These are phyloP conservation scores for Penicillium soppii DNA, from an alignment of 495 filamentous ascomycete genomes.

Conservation along the genomic window DNA sequence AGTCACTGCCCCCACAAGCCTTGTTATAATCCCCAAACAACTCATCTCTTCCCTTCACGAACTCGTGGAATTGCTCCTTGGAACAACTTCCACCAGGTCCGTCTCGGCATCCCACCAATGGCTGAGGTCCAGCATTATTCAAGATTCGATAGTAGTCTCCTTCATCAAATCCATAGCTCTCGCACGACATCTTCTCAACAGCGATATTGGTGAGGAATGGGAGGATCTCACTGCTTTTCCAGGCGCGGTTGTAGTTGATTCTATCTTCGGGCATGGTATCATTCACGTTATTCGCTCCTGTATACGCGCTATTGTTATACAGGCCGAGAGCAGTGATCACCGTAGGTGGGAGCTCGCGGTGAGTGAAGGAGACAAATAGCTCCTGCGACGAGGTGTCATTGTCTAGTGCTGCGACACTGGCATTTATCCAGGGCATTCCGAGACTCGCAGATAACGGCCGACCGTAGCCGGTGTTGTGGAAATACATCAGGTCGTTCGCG, in stretches of 20 bases:
- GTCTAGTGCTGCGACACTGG: constrained; percentile 7
- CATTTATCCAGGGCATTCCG: constrained; percentile 19
- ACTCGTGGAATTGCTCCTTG: constrained; percentile 6
- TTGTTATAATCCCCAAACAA: constrained; percentile 14
- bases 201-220: constrained; percentile 19
- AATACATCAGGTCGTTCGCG: constrained; percentile 23
- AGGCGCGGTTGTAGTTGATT: constrained; percentile 19
- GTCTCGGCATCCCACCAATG: constrained; percentile 19
- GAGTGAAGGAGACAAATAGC: constrained; percentile 21
- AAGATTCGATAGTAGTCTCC: constrained; percentile 22
- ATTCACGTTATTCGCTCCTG: constrained; percentile 10
- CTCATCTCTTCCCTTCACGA: constrained; percentile 6
- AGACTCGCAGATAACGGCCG: constrained; percentile 11
- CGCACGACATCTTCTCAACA: constrained; percentile 19
- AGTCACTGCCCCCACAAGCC: constrained; percentile 8
- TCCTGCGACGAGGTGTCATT: constrained; percentile 8
- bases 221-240: constrained; percentile 19
- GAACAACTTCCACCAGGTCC: constrained; percentile 24
- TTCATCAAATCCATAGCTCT: constrained; percentile 12
- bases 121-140: constrained; percentile 22
- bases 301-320: constrained; percentile 22
- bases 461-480: constrained; percentile 25
- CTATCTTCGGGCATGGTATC: constrained; percentile 15
- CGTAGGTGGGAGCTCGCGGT: constrained; percentile 20
- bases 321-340: constrained; percentile 20